Conservation (phyloP, 2,329 filamentous ascomycete species). For the Trichoderma citrinoviride region DNA sequence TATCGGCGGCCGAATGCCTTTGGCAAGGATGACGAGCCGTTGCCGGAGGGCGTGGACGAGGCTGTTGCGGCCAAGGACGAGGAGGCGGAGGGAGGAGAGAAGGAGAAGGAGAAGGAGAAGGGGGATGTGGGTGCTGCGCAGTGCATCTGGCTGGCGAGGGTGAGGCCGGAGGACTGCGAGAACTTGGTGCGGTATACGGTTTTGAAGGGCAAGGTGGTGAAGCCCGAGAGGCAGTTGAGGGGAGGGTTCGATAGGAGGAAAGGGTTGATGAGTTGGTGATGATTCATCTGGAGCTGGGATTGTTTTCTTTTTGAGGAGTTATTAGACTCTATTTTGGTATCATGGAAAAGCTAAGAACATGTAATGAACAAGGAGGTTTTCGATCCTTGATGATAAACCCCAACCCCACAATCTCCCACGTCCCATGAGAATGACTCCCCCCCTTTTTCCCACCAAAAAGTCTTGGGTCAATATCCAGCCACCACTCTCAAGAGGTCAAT, state of each 20-base stretch:
- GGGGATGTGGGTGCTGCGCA: slow-evolving; percentile 64
- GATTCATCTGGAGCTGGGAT: not conserved
- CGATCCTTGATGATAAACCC: too few species aligned
- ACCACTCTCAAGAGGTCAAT: not conserved
- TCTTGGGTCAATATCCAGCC: too few species aligned
- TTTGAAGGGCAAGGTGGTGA: slow-evolving; percentile 89
- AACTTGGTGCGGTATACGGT: slow-evolving; percentile 87
- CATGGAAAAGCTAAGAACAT: too few species aligned
- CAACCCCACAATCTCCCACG: too few species aligned
- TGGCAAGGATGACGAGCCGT: slow-evolving; percentile 47
- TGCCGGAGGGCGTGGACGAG: slow-evolving; percentile 26
- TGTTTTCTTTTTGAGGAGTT: not conserved
- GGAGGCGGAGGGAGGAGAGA: not conserved
- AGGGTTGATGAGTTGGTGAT: slow-evolving; percentile 82
- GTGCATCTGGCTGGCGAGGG: slow-evolving; percentile 88
- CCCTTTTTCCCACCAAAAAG: too few species aligned
- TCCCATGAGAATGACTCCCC: too few species aligned
- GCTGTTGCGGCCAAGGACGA: slow-evolving; percentile 32
- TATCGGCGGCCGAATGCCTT: slow-evolving; percentile 68
- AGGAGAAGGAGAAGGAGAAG: slow-evolving; percentile 22
- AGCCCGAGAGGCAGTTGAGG: slow-evolving; percentile 79
- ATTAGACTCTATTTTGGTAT: not conserved
- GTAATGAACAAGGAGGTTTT: not conserved
- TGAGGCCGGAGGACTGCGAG: slow-evolving; percentile 86
- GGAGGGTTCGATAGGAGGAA: slow-evolving; percentile 85